A percentile compares a stretch with the other conserved stretches of the same genome.
Evolutionary conservation across 2,329 filamentous ascomycete species (phyloP).

Genomic region (Verticillium nubilum): DNA sequence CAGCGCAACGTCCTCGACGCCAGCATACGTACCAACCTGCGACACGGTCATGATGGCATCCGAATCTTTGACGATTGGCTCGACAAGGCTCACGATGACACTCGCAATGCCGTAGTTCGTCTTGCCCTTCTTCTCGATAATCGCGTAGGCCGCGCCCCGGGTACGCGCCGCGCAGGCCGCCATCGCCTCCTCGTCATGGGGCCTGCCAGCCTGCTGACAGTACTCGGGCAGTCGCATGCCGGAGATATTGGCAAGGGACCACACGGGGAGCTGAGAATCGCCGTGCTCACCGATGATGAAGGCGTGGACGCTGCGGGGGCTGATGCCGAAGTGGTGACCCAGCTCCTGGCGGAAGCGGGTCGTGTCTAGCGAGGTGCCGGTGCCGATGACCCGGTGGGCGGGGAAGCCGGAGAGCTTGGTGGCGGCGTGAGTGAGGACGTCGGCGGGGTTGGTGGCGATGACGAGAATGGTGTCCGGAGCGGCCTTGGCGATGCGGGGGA

Average conservation of each 20-base stretch:
- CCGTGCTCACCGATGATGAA: conserved; percentile 26
- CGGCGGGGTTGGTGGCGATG: conserved; percentile 26
- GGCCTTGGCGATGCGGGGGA: conserved; percentile 19
- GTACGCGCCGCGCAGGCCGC: conserved; percentile 17
- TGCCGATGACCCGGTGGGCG: conserved; percentile 21
- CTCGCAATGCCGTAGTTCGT: conserved; percentile 25
- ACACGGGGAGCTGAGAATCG: conserved; percentile 23
- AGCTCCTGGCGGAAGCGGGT: conserved; percentile 22
- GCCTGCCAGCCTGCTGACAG: conserved; percentile 14
- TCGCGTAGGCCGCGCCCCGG: conserved; percentile 22
- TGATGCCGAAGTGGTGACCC: conserved; percentile 17
- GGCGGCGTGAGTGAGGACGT: conserved; percentile 23
- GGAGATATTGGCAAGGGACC: conserved; percentile 23
- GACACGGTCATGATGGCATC: conserved; percentile 21
- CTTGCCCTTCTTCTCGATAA: conserved; percentile 24
- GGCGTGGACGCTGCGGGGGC: conserved; percentile 23
- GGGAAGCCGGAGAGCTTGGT: conserved; percentile 21
- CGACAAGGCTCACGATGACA: conserved; percentile 21
- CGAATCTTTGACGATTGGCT: conserved; percentile 21
- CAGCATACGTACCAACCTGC: conserved; percentile 18
- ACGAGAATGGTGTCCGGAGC: conserved; percentile 22
- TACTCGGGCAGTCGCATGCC: conserved; percentile 21
- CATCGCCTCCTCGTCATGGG: conserved; percentile 18
- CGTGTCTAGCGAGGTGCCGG: conserved; percentile 24
- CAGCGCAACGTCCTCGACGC: conserved; percentile 18